These are phyloP conservation scores for Aspergillus piperis DNA, from an alignment of 2,329 filamentous ascomycete species.

Conservation along the genomic window DNA sequence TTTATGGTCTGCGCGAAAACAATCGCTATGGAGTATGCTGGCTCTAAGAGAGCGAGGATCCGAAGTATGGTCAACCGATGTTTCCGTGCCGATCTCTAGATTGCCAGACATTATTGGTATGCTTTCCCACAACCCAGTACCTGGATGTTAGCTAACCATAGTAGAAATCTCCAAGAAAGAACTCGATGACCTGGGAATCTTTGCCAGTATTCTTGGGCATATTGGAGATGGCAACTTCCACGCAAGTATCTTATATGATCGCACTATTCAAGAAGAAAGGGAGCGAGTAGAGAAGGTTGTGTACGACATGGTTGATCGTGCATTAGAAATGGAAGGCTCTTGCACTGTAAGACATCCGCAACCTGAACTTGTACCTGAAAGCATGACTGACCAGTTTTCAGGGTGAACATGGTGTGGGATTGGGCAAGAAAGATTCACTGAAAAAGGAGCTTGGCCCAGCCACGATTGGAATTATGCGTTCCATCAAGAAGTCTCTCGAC, in stretches of 20 bases:
- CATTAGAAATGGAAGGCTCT: slow-evolving; percentile 90
- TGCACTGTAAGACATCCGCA: slow-evolving; percentile 63
- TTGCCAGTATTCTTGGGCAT: slow-evolving; percentile 85
- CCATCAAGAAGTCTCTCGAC: slow-evolving; percentile 79
- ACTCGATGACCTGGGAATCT: slow-evolving; percentile 80
- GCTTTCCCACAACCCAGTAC: neutral
- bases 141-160: slow-evolving; percentile 17
- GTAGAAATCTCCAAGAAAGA: slow-evolving; percentile 84
- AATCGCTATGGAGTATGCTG: slow-evolving; percentile 63
- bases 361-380: neutral
- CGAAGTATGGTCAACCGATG: slow-evolving; percentile 64
- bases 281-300: slow-evolving; percentile 79
- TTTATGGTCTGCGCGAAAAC: slow-evolving; percentile 63
- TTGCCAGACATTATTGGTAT: slow-evolving; percentile 63
- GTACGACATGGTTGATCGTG: slow-evolving; percentile 86
- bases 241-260: slow-evolving; percentile 85
- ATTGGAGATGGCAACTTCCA: slow-evolving; percentile 96
- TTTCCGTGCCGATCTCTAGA: slow-evolving; percentile 62
- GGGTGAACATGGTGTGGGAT: slow-evolving; percentile 82
- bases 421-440: slow-evolving; percentile 81
- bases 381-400: slow-evolving; percentile 21
- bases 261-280: slow-evolving; percentile 66
- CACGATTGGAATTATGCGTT: slow-evolving; percentile 81
- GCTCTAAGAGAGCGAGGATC: slow-evolving; percentile 56
- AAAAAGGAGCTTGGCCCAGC: slow-evolving; percentile 77